phyloP scores from a whole-genome alignment of 2,329 filamentous ascomycete genomes.

The Aplosporella prunicola region DNA sequence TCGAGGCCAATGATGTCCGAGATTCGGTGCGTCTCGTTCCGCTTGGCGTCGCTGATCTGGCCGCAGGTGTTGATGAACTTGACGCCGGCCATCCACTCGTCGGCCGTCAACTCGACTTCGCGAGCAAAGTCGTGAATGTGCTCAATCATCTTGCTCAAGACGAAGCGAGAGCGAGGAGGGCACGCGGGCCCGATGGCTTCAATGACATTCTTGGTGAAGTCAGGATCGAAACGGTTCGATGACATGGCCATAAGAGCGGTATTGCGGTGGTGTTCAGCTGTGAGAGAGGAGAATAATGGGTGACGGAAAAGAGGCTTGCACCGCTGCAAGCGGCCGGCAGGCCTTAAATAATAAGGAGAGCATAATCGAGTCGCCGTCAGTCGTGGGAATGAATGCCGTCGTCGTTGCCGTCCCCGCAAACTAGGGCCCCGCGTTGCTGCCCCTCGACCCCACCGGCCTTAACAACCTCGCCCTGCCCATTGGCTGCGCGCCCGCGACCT shows the following conservation, averaged over 20 bases:
- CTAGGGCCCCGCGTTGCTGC: too few relatives aligned
- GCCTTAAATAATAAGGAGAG: too few relatives aligned
- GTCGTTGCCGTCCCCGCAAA: too few relatives aligned
- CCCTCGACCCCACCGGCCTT: too few relatives aligned
- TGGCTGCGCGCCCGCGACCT: too few relatives aligned
- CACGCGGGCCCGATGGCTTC: constrained; percentile 64
- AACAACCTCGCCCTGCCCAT: too few relatives aligned
- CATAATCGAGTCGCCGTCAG: too few relatives aligned
- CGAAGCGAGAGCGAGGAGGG: constrained; percentile 53
- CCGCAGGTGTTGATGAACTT: constrained; percentile 67
- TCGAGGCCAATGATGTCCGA: constrained; percentile 67
- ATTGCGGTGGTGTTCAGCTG: not conserved
- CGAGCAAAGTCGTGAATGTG: constrained; percentile 73
- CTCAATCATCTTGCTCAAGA: constrained; percentile 55
- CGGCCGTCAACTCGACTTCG: constrained; percentile 65
- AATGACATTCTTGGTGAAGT: constrained; percentile 66
- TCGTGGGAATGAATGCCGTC: too few relatives aligned
- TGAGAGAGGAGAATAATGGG: not conserved
- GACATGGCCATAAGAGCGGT: constrained; percentile 6
- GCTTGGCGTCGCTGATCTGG: constrained; percentile 55
- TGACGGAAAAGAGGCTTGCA: too few relatives aligned
- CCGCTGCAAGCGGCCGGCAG: too few relatives aligned
- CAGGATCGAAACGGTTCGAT: constrained; percentile 55
- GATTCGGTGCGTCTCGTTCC: constrained; percentile 66
- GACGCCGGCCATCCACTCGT: constrained; percentile 69